A percentile compares a stretch with the other conserved stretches of the same genome.
phyloP scores from a whole-genome alignment of 2,329 filamentous ascomycete species.

The Fusarium oxysporum region DNA sequence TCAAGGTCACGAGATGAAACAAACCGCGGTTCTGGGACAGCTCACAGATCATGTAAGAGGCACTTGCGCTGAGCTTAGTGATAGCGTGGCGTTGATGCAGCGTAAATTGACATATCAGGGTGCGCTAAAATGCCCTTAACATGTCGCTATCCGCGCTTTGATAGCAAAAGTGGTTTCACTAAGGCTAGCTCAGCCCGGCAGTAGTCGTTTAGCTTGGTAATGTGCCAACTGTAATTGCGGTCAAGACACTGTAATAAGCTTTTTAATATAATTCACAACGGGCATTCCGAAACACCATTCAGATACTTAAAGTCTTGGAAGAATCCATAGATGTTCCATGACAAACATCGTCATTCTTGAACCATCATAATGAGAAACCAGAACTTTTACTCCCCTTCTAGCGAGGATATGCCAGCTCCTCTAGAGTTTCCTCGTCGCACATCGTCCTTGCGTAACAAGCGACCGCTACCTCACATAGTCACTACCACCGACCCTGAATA shows the following conservation, averaged over 20 bases:
- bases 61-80: neutral
- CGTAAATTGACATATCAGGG: neutral
- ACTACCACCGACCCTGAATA: neutral
- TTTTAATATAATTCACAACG: neutral
- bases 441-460: neutral
- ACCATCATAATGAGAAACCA: neutral
- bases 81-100: neutral
- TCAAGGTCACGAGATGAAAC: neutral
- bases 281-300: neutral
- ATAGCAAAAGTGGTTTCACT: neutral
- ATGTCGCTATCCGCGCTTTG: neutral
- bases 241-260: too few relatives aligned
- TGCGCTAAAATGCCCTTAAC: neutral
- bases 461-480: neutral
- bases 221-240: neutral
- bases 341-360: neutral
- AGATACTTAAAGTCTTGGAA: neutral
- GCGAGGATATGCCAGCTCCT: fast-evolving
- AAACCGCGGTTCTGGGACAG: neutral
- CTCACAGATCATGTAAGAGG: neutral
- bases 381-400: neutral
- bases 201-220: neutral
- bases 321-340: fast-evolving
- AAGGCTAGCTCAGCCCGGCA: neutral
- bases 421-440: neutral